phyloP scores from a whole-genome alignment of 345 rosid species.

The Syzygium grande region DNA sequence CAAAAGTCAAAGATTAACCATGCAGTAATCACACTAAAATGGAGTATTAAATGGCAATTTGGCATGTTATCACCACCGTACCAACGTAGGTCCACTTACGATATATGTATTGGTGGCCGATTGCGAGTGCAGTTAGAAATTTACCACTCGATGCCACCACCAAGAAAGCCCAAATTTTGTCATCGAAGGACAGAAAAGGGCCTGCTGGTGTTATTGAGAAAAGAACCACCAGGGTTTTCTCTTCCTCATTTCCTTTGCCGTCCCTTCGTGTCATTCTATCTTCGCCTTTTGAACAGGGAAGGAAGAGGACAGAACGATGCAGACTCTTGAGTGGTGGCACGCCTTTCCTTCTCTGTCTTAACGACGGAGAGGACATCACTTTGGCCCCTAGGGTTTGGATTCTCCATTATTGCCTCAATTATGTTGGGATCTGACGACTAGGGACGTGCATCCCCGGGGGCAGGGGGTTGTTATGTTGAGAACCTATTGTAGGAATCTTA shows the following conservation, averaged over 20 bases:
- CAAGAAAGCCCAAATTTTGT: neutral
- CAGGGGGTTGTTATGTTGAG: neutral
- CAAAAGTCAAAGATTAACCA: neutral
- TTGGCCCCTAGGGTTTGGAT: neutral
- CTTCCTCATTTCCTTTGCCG: neutral
- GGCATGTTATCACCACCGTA: neutral
- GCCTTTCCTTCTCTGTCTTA: neutral
- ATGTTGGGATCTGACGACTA: neutral
- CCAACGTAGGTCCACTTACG: neutral
- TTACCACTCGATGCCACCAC: neutral
- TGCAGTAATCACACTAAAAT: neutral
- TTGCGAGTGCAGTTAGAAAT: neutral
- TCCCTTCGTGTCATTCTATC: neutral
- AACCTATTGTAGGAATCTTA: neutral
- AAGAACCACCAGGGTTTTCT: neutral
- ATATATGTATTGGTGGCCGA: neutral
- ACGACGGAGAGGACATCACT: neutral
- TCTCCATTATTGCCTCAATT: neutral
- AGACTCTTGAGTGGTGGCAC: neutral
- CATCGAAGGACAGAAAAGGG: neutral
- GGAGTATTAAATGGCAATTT: neutral
- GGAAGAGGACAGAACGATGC: neutral
- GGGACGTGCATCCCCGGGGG: neutral
- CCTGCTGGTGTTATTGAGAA: neutral
- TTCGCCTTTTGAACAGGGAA: neutral